Evolutionary conservation across 2,329 filamentous ascomycete species (phyloP), one percentile per base, ranked within the genome.

Genomic region (Xylaria sp.): DNA sequence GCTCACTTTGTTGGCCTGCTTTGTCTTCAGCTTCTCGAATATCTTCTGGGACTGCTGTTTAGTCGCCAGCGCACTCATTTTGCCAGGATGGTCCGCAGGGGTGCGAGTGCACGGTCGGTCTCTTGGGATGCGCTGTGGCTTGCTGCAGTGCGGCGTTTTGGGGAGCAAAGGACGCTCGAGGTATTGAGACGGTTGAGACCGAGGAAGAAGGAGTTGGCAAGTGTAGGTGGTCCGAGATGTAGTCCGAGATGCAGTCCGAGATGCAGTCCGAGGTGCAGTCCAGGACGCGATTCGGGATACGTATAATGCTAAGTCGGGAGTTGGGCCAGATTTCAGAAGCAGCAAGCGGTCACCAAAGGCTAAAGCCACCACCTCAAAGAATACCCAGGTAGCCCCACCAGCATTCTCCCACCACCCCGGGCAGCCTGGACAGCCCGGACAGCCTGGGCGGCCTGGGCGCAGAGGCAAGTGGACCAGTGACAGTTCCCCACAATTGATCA

Each of bases 1-100:
- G 67, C 83, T 73, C 80, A 95, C 93, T 86, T 96, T 97, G 83
- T 99, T 99, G 64, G 93, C 92, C 63, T 89, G 87, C 83, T 97
- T 97, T 60, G 88, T 85, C 85, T 96, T 97, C 76, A 98, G 82
- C 83, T 97, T 97, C 83, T 96, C 91, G 80, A 99, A 99, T 78
- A 99, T 92, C 81, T 93, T 94, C 77, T 94, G 91, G 80, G 94
- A 97, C 83, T 98, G 88, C 76, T 92, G 87, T 84, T 98, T 99
- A 54, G 91, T 90, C 75, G 95, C 95, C 71, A 90, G 82, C 74
- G 78, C 83, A 77, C 81, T 85, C 86, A 89, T 89, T 60, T 76
- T 86, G 80, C 70, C 69, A 44, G 41, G 41, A 55, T 47, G 41
- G 53, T 47, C 41, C n/a, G 38, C 43, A 40, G 53, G 47, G 25